Evolutionary conservation across 148 eudicot genomes (phyloP).

Genomic region (Dianthus caryophyllus): DNA sequence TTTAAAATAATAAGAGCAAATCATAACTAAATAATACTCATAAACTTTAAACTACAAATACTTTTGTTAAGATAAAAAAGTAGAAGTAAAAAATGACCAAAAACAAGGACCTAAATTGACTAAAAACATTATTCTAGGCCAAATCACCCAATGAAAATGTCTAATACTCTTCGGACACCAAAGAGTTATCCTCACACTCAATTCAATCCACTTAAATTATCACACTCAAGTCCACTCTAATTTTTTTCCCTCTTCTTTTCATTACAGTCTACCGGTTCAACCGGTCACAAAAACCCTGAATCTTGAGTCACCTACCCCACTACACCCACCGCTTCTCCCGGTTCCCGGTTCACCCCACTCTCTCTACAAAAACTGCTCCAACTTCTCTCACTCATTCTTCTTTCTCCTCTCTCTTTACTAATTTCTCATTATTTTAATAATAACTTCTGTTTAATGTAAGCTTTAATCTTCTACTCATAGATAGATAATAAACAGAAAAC

Average conservation of each 20-base stretch:
- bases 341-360: constrained; percentile 39
- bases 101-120: too few relatives aligned
- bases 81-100: too few relatives aligned
- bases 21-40: too few relatives aligned
- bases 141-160: too few relatives aligned
- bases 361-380: constrained; percentile 12
- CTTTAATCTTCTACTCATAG: constrained; percentile 5
- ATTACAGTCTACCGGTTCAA: constrained; percentile 26
- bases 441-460: background rate
- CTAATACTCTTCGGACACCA: constrained; percentile 19
- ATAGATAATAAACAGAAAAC: background rate
- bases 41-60: too few relatives aligned
- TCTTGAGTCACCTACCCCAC: constrained; percentile 28
- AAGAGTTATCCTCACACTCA: background rate
- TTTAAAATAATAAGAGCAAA: too few relatives aligned
- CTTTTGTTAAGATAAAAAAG: too few relatives aligned
- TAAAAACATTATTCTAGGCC: too few relatives aligned
- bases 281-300: constrained; percentile 33
- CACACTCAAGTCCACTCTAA: constrained; percentile 11
- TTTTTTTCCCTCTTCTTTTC: background rate
- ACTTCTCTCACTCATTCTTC: background rate
- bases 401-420: constrained; percentile 1
- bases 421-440: constrained; percentile 1
- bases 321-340: constrained; percentile 34
- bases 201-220: constrained; percentile 25